Percentiles rank a stretch among this genome's conserved stretches.
phyloP scores from a whole-genome alignment of 495 filamentous ascomycete genomes.

The Neurospora hispaniola region DNA sequence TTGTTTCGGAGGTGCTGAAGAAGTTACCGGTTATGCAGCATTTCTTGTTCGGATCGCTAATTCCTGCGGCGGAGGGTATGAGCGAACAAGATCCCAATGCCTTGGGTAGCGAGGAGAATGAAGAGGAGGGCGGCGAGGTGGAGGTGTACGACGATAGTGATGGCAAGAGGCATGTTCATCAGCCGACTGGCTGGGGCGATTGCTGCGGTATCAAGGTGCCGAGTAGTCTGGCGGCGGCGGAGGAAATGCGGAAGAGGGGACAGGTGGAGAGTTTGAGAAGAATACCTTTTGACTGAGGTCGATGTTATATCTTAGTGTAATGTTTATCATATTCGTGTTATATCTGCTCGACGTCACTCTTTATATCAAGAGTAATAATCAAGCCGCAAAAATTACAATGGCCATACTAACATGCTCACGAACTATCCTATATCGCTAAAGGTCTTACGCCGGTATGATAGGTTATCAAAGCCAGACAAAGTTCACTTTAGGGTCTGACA shows the following conservation, averaged over 20 bases:
- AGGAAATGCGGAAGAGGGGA: conserved; percentile 69
- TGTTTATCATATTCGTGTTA: not conserved
- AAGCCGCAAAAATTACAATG: not conserved
- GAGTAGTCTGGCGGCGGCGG: conserved; percentile 77
- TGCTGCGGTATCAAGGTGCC: conserved; percentile 99
- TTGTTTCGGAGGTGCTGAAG: conserved; percentile 79
- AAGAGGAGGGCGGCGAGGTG: conserved; percentile 43
- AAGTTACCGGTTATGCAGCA: conserved; percentile 99
- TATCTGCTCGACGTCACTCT: not conserved
- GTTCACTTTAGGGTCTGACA: not conserved
- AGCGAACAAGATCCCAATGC: conserved; percentile 42
- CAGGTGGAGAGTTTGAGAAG: conserved; percentile 55
- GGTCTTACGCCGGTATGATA: not conserved
- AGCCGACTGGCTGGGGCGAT: conserved; percentile 71
- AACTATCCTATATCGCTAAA: not conserved
- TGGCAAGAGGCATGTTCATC: conserved; percentile 57
- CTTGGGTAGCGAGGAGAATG: conserved; percentile 31
- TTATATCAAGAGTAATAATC: no score
- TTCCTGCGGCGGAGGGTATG: conserved; percentile 78
- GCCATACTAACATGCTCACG: not conserved
- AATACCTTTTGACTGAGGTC: conserved; percentile 75
- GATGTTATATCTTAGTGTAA: not conserved
- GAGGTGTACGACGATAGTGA: conserved; percentile 50
- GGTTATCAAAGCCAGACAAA: not conserved
- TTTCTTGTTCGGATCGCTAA: conserved; percentile 78